Evolutionary conservation across 441 rosid genomes (phyloP).

Genomic region (Gossypium schwendimanii): DNA sequence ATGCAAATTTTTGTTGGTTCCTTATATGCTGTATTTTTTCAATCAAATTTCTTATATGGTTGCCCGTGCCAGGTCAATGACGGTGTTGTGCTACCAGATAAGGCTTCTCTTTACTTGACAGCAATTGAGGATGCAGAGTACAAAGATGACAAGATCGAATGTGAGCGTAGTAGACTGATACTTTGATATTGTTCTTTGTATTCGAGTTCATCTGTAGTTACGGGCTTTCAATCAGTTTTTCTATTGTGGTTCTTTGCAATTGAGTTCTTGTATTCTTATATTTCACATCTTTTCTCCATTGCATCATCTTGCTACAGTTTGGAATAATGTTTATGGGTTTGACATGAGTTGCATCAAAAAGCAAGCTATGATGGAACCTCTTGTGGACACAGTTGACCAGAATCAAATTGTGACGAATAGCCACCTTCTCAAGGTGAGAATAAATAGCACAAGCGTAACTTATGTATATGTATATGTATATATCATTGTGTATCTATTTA

Average conservation of each 20-base stretch:
- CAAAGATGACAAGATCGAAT: conserved; percentile 93
- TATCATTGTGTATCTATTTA: not conserved
- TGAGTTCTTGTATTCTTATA: conserved; percentile 4
- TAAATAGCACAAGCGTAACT: not conserved
- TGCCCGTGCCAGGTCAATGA: conserved; percentile 51
- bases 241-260: not conserved
- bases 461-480: not conserved
- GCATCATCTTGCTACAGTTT: conserved; percentile 34
- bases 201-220: conserved; percentile 4
- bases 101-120: conserved; percentile 81
- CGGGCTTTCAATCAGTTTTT: not conserved
- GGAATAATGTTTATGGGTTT: conserved; percentile 92
- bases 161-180: conserved; percentile 35
- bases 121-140: conserved; percentile 97
- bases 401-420: conserved; percentile 82
- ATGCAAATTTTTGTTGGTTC: not conserved
- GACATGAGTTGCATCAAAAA: conserved; percentile 99
- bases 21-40: not conserved
- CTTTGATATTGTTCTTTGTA: conserved; percentile 4
- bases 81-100: conserved; percentile 85
- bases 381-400: conserved; percentile 89
- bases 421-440: conserved; percentile 69
- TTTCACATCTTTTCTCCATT: conserved; percentile 9
- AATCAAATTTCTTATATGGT: conserved; percentile 6
- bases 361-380: conserved; percentile 93